Evolutionary conservation across 1,139 yeast genomes (phyloP), one percentile per base, ranked within the genome.

Genomic region (Saccharomyces hybrid): DNA sequence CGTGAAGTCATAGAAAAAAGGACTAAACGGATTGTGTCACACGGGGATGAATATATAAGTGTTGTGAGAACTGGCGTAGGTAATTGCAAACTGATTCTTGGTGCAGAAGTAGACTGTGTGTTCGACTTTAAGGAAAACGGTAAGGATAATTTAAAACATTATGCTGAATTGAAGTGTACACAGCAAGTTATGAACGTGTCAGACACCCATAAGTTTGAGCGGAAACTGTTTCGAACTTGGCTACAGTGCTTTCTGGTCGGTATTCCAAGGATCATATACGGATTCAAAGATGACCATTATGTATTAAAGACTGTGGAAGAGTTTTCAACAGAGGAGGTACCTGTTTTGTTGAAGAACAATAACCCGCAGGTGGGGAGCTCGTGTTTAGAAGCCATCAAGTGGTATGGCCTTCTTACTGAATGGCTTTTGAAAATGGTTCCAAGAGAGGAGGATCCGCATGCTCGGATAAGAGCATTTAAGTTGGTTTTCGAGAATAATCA

Each of bases 161-260:
- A 93, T 67, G 84, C 86, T 7, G 98, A 93, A 68, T 75, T 95
- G 60, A 93, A 91, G 66, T 88, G 97, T 1, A 74, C 84, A 4
- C 76, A 79, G 49, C 73, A 77, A 7, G 75, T 91, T 0, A 77
- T 75, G 32, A 76, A 72, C 5, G 49, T 60, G 4, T 58, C 65
- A 21, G 70, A 70, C 27, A 66, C 69, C 1, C 64, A 62, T 34
- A 62, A 59, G 48, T 90, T 91, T 65, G 96, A 91, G 67, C 79
- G 71, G 69, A 90, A 84, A 68, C 71, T 91, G 48, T 81, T 85
- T 68, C 81, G 77, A 58, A 79, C 95, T 0, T 95, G 99, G 99
- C 90, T 96, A 2, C 98, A 91, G 73, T 85, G 96, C 59, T 95
- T 91, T 69, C 73, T 95, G 47, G 77, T 89, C 53, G 99, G 99